Conservation (phyloP, 768 basidiomycete genomes). For the Mrakia hoshinonis region DNA sequence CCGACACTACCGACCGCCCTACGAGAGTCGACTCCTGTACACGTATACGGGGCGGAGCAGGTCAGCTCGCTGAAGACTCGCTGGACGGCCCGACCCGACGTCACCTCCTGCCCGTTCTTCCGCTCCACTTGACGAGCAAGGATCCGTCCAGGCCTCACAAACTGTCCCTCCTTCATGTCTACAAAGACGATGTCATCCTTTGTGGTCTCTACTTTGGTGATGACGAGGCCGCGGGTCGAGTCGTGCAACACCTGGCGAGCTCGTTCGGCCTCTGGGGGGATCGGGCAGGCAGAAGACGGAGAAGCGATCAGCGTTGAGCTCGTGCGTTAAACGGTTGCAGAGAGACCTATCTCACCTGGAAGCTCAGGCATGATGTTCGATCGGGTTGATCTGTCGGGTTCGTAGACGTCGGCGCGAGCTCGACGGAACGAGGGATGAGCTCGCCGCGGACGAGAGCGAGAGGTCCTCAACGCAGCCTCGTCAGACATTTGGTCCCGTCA, state of each 20-base stretch:
- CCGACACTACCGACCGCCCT: neutral
- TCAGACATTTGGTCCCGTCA: no score
- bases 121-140: no score
- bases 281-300: neutral
- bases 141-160: neutral
- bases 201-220: conserved; percentile 7
- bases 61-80: neutral
- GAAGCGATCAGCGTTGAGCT: neutral
- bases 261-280: conserved; percentile 22
- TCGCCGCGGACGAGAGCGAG: no score
- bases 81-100: no score
- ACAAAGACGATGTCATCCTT: conserved; percentile 21
- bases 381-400: no score
- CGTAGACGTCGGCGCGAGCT: no score
- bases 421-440: no score
- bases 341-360: neutral
- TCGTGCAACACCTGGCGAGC: conserved; percentile 1
- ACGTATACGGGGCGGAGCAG: no score
- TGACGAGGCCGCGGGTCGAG: neutral
- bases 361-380: conserved; percentile 23
- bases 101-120: neutral
- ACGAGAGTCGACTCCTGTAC: neutral
- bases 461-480: no score
- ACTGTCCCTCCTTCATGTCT: conserved; percentile 7
- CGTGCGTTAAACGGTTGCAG: no score